Conservation (phyloP, 75 land plant species). For the Selaginella moellendorffii region DNA sequence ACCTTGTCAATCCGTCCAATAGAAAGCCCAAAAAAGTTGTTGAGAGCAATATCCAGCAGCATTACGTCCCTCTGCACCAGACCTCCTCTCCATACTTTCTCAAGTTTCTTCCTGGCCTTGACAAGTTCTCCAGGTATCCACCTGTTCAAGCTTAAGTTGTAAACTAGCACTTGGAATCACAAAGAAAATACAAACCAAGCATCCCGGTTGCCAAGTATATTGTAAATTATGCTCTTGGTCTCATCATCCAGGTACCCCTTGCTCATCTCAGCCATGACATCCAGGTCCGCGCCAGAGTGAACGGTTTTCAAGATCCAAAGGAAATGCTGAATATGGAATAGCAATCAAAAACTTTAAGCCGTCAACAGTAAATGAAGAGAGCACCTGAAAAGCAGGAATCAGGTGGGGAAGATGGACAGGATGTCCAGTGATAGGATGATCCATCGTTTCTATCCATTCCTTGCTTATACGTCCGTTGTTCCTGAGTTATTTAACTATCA, state of each 20-base stretch:
- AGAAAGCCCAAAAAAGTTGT: conserved; percentile 12
- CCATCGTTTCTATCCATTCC: conserved; percentile 7
- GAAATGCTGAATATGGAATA: conserved; percentile 8
- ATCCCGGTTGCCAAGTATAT: conserved; percentile 11
- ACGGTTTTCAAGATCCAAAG: conserved; percentile 16
- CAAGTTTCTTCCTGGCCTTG: conserved; percentile 11
- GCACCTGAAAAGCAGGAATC: conserved; percentile 9
- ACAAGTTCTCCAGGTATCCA: conserved; percentile 14
- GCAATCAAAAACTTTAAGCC: not conserved
- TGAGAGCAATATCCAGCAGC: conserved; percentile 14
- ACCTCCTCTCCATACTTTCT: conserved; percentile 4
- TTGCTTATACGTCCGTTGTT: conserved; percentile 2
- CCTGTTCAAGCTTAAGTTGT: not conserved
- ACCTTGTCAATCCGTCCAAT: conserved; percentile 13
- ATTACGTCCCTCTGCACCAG: conserved; percentile 6
- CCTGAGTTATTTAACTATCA: not conserved
- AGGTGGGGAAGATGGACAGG: conserved; percentile 2
- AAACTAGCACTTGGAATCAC: not conserved
- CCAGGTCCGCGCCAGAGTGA: conserved; percentile 15
- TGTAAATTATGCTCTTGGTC: conserved; percentile 9
- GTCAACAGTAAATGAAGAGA: not conserved
- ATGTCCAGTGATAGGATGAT: conserved; percentile 7
- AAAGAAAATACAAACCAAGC: conserved; percentile 10
- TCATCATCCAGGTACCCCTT: conserved; percentile 13
- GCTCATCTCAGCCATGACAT: conserved; percentile 15